A percentile compares a stretch with the other conserved stretches of the same genome.
Conservation (phyloP, 129 eudicot species). For the Mikania micrantha region DNA sequence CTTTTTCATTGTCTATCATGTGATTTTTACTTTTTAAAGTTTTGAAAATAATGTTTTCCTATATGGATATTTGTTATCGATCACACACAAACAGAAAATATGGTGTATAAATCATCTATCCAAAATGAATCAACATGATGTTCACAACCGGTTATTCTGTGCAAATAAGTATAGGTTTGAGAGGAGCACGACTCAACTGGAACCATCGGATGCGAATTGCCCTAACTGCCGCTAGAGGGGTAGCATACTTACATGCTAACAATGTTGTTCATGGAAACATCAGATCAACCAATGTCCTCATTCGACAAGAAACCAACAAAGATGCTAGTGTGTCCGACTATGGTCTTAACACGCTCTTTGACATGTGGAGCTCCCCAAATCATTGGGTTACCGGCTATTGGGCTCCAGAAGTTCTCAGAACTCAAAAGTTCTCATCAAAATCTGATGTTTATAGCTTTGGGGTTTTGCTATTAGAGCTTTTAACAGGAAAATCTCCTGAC, state of each 20-base stretch:
- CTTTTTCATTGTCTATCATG: no score
- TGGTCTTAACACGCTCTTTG: constrained; percentile 55
- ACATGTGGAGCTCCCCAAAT: constrained; percentile 16
- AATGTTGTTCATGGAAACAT: constrained; percentile 74
- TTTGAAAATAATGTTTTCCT: no score
- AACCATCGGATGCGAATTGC: constrained; percentile 57
- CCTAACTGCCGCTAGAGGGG: constrained; percentile 49
- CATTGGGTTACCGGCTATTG: constrained; percentile 59
- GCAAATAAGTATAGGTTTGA: constrained; percentile 52
- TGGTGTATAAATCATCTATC: no score
- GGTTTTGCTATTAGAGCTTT: constrained; percentile 24
- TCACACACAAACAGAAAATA: no score
- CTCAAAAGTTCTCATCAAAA: constrained; percentile 41
- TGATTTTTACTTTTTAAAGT: no score
- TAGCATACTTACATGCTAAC: constrained; percentile 51
- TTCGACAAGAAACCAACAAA: constrained; percentile 24
- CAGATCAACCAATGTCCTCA: constrained; percentile 69
- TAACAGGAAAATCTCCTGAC: constrained; percentile 66
- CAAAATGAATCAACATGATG: not conserved
- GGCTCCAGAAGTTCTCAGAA: constrained; percentile 60
- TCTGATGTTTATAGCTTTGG: constrained; percentile 81
- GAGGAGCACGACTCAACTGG: constrained; percentile 62
- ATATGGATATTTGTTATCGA: no score
- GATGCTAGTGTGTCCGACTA: constrained; percentile 51
- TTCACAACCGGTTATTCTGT: not conserved